Evolutionary conservation across 2,329 filamentous ascomycete species (phyloP).

Genomic region (Trichoderma sp.): DNA sequence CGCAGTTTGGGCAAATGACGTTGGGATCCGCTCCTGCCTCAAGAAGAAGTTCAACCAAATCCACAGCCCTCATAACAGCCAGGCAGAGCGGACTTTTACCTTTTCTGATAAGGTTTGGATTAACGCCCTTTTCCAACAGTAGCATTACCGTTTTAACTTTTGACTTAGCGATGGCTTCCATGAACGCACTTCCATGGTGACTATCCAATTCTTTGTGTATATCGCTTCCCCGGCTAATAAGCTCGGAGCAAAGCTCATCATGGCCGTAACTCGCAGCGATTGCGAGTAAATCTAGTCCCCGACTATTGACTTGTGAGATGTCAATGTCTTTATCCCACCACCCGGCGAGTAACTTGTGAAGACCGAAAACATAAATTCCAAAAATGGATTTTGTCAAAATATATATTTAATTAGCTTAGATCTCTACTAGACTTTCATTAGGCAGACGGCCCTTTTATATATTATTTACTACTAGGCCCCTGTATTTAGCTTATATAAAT

Average conservation of each 20-base stretch:
- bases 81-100: neutral
- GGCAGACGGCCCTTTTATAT: too few relatives aligned
- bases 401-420: too few relatives aligned
- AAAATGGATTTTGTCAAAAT: too few relatives aligned
- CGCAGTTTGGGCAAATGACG: neutral
- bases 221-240: neutral
- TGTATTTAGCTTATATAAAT: too few relatives aligned
- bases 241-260: neutral
- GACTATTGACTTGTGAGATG: neutral
- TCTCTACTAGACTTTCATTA: too few relatives aligned
- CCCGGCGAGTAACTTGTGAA: neutral
- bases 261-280: neutral
- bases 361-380: neutral
- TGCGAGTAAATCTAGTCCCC: neutral
- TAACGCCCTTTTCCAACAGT: neutral
- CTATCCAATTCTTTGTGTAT: neutral
- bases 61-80: too few relatives aligned
- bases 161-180: rapidly evolving
- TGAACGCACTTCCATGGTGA: neutral
- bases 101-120: neutral
- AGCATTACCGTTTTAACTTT: neutral
- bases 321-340: slow-evolving; percentile 2
- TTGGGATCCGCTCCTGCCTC: neutral
- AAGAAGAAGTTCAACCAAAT: neutral
- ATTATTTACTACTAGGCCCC: too few relatives aligned